Base-by-base conservation (phyloP, 768 basidiomycete species). In the Suillus subaureus region DNA sequence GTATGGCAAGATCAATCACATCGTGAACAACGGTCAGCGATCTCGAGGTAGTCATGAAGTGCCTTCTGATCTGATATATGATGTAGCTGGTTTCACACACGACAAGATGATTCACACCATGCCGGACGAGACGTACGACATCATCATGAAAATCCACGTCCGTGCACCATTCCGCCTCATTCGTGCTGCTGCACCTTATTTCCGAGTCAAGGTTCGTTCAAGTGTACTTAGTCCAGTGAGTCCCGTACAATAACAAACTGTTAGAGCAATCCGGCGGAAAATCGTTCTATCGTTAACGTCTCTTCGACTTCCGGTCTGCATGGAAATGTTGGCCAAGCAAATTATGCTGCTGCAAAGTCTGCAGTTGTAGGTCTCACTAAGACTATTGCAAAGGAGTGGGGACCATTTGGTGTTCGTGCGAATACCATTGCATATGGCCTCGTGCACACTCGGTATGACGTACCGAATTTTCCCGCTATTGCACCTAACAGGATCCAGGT, bases 41-140 rank as follows among this genome's bases (percentile, higher is more conserved):
- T 3, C 11, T 43, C 6, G 12, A 21, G 43, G 47, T 45, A 37
- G 16, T 28, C 49, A 31, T 63, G 12, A 49, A 55, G 39, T 13
- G 0, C 4, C 13, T 13, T 68, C 35, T 18, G 40, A 28, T 39
- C 35, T 67, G 26, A 67, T 40, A 57, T 3, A 35, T 21, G 11
- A 4, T 21, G 61, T 67, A 87, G 89, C 89, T 56, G 89, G 88
- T 57, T 92, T 92, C 79, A 92, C 91, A 8, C 92, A 84, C 70
- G 91, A 93, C 83, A 90, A 89, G 77, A 95, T 95, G 93, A 80
- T 94, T 45, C 93, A 93, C 78, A 93, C 91, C 6, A 93, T 89
- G 66, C 88, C 90, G 3, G 93, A 95, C 77, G 91, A 93, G 52
- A 84, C 87, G 2, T 95, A 86, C 74, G 89, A 93, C 67, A 82